Conservation (phyloP, 306 rosid species). For the Rosa persica region DNA sequence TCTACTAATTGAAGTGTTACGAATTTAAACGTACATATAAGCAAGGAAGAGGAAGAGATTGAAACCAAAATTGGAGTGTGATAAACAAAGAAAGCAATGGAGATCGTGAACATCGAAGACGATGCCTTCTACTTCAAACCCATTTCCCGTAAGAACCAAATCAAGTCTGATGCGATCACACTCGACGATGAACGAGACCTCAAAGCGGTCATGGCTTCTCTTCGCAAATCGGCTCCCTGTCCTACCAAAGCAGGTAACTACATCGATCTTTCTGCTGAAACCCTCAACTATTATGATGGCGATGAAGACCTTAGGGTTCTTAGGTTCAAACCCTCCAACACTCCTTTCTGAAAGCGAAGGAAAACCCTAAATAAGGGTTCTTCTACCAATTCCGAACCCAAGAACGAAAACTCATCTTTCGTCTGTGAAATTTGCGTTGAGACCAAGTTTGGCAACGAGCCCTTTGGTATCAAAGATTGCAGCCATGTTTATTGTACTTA, state of each 20-base stretch:
- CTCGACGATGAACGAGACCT: constrained; percentile 2
- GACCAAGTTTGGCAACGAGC: constrained; percentile 22
- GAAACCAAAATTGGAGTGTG: too few species aligned
- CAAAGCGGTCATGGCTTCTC: constrained; percentile 2
- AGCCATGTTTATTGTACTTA: constrained; percentile 47
- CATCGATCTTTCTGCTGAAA: constrained; percentile 18
- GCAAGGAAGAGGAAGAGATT: too few species aligned
- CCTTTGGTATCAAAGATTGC: constrained; percentile 37
- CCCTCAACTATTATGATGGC: background rate
- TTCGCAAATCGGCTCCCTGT: background rate
- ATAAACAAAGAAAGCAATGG: too few species aligned
- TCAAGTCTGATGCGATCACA: constrained; percentile 11
- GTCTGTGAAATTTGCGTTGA: constrained; percentile 41
- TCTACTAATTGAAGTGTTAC: too few species aligned
- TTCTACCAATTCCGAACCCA: background rate
- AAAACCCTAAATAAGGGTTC: background rate
- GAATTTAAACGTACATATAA: too few species aligned
- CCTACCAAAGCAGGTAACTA: background rate
- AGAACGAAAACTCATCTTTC: background rate
- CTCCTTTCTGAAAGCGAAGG: background rate
- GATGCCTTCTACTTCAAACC: background rate
- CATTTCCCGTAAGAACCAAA: background rate
- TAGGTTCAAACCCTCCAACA: constrained; percentile 10
- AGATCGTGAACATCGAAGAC: constrained; percentile 15
- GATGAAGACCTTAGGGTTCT: constrained; percentile 15